Percentiles rank a stretch among this genome's conserved stretches.
Evolutionary conservation across 768 basidiomycete species (phyloP).

Genomic region (Galerina sulciceps): DNA sequence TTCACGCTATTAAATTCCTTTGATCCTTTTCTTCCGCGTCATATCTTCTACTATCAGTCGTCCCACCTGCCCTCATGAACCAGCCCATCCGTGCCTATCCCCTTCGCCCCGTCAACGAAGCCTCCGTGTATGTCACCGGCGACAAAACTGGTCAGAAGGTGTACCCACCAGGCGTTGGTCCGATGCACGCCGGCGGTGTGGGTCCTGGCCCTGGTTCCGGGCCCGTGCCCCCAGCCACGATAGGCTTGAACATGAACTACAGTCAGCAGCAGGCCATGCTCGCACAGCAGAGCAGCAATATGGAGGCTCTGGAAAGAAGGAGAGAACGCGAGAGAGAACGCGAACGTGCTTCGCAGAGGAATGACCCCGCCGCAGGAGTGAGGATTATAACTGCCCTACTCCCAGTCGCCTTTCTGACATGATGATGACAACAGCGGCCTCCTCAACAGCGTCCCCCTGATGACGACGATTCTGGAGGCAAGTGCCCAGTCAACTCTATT

Average conservation of each 20-base stretch:
- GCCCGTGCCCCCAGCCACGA: slow-evolving; percentile 32
- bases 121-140: slow-evolving; percentile 70
- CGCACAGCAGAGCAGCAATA: slow-evolving; percentile 71
- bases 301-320: slow-evolving; percentile 73
- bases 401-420: not conserved
- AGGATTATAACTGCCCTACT: slow-evolving; percentile 18
- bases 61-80: slow-evolving; percentile 58
- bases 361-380: slow-evolving; percentile 45
- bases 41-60: slow-evolving; percentile 41
- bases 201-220: slow-evolving; percentile 25
- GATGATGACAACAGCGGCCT: slow-evolving; percentile 30
- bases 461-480: slow-evolving; percentile 73
- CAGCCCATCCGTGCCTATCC: slow-evolving; percentile 76
- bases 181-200: slow-evolving; percentile 28
- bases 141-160: slow-evolving; percentile 77
- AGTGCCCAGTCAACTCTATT: slow-evolving; percentile 7
- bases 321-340: slow-evolving; percentile 61
- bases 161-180: slow-evolving; percentile 35
- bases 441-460: slow-evolving; percentile 34
- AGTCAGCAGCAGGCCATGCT: slow-evolving; percentile 66
- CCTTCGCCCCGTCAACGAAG: slow-evolving; percentile 67
- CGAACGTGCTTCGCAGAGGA: slow-evolving; percentile 42
- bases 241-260: slow-evolving; percentile 35
- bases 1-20: slow-evolving; percentile 4
- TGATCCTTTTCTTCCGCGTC: not conserved